Conservation (phyloP, 768 basidiomycete genomes). For the Cantharellus cinnabarinus region DNA sequence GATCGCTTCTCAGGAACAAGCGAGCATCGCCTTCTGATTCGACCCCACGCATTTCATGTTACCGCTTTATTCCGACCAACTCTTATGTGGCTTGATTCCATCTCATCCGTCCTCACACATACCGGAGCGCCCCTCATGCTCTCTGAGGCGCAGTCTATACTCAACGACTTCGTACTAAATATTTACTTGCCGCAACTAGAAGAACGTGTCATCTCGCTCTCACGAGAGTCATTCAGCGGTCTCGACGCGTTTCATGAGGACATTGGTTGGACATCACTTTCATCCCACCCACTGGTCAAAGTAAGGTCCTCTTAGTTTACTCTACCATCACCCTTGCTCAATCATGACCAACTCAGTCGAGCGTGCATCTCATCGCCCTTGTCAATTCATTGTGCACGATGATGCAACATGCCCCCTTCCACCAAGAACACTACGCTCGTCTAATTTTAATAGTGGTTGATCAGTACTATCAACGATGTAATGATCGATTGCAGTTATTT, state of each 20-base stretch:
- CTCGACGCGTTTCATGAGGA: conserved; percentile 81
- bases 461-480: conserved; percentile 89
- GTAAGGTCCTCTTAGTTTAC: conserved; percentile 19
- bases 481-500: conserved; percentile 63
- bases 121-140: conserved; percentile 39
- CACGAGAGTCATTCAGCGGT: conserved; percentile 67
- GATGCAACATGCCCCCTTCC: conserved; percentile 82
- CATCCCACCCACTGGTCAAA: conserved; percentile 57
- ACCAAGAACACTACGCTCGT: conserved; percentile 84
- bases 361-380: conserved; percentile 66
- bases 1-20: conserved; percentile 53
- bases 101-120: conserved; percentile 45
- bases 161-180: conserved; percentile 85
- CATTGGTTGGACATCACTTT: conserved; percentile 39
- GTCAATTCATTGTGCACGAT: conserved; percentile 84
- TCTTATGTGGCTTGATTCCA: conserved; percentile 56
- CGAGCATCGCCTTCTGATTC: conserved; percentile 68
- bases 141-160: conserved; percentile 43
- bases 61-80: conserved; percentile 90
- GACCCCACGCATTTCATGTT: conserved; percentile 87
- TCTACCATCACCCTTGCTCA: not conserved
- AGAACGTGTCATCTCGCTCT: conserved; percentile 73
- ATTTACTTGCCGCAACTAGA: conserved; percentile 90
- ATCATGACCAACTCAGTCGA: conserved; percentile 29
- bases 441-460: conserved; percentile 85